Base-by-base conservation (phyloP, 257 asterid genomes). In the Ilex aquifolium region DNA sequence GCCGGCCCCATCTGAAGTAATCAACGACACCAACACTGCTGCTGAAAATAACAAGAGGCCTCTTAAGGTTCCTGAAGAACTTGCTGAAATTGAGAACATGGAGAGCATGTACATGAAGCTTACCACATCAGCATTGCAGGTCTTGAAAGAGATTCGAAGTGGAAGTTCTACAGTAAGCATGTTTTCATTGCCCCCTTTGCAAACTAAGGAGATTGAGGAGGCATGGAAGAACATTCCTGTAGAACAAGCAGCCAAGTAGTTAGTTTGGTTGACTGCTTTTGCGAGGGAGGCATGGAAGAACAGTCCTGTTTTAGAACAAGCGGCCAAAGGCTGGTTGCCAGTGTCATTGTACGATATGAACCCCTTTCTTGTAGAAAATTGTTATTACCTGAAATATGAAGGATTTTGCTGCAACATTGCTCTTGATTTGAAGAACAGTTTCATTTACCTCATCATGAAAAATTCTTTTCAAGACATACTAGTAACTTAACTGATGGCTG, bases 161-260 rank as follows among this genome's bases (percentile, higher is more conserved):
- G 80, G 92, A 61, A 90, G 95, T 62, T 90, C 95, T 44, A 86
- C 91, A 0, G 76, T 74, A 1, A 77, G 73, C 76, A 56, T 72
- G 77, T 86, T 86, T 66, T 82, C 97, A 8, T 77, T 86, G 77
- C 95, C 95, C 3, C 97, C 94, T 6, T 68, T 87, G 71, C 76
- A 72, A 15, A 69, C 63, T 30, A 29, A 62, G 17, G 77, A 64
- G 36, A 57, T 48, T 6, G 88, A 74, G 61, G 79, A 80, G 29
- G 60, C 66, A 15, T 76, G 74, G 75, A 75, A 65, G 77, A 71
- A 63, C 59, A 59, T 42, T 58, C 67, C 72, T 49, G 52, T 54
- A 44, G 77, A 76, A 66, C 78, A 76, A 72, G 76, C 57, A 58
- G 73, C 76, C 11, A 62, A 76, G 73, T 73, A 56, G 44, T 32